Percentiles rank a stretch among this genome's conserved stretches.
Evolutionary conservation across 495 filamentous ascomycete genomes (phyloP).

Genomic region (Annulohypoxylon maeteangense): DNA sequence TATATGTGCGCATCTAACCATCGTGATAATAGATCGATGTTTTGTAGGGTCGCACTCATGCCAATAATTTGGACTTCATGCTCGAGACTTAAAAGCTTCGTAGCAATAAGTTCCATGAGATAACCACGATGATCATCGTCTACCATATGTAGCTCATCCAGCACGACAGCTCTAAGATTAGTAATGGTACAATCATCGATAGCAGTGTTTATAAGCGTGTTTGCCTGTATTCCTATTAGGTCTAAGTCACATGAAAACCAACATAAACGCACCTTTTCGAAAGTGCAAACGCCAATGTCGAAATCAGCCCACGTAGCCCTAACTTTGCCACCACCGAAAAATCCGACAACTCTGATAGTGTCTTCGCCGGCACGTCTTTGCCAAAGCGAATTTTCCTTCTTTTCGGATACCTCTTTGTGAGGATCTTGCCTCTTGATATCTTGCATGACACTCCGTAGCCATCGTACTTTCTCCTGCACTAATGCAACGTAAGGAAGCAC

Average conservation of each 20-base stretch:
- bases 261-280: slow-evolving; percentile 73
- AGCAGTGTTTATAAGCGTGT: slow-evolving; percentile 78
- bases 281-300: slow-evolving; percentile 84
- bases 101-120: slow-evolving; percentile 81
- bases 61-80: slow-evolving; percentile 79
- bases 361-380: slow-evolving; percentile 57
- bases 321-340: slow-evolving; percentile 77
- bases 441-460: slow-evolving; percentile 75
- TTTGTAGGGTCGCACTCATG: slow-evolving; percentile 87
- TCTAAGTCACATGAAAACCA: slow-evolving; percentile 8
- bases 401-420: slow-evolving; percentile 26
- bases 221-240: slow-evolving; percentile 66
- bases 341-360: slow-evolving; percentile 72
- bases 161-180: slow-evolving; percentile 72
- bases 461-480: slow-evolving; percentile 84
- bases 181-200: slow-evolving; percentile 77
- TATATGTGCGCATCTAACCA: slow-evolving; percentile 81
- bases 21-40: slow-evolving; percentile 71
- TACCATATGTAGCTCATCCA: slow-evolving; percentile 87
- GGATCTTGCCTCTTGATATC: slow-evolving; percentile 62
- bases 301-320: slow-evolving; percentile 76
- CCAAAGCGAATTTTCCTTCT: slow-evolving; percentile 50
- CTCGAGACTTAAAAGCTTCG: slow-evolving; percentile 77
- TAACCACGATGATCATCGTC: slow-evolving; percentile 84
- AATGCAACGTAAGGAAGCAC: slow-evolving; percentile 86